phyloP scores from a whole-genome alignment of 2,329 filamentous ascomycete genomes.

The Colletotrichum sublineola region DNA sequence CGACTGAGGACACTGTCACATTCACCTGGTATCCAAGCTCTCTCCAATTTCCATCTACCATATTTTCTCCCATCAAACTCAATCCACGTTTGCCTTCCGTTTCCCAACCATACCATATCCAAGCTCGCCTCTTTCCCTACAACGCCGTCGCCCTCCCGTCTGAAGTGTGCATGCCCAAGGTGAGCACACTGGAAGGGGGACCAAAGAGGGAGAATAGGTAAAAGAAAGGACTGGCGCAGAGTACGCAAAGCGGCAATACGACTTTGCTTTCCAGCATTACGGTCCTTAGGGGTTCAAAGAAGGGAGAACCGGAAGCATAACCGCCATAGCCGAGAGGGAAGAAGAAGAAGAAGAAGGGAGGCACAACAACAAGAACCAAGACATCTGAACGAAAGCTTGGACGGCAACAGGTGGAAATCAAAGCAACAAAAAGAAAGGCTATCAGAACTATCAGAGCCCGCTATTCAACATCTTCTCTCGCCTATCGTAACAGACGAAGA shows the following conservation, averaged over 20 bases:
- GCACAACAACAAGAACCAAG: constrained; percentile 9
- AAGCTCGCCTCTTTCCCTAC: constrained; percentile 1
- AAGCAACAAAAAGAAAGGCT: background rate
- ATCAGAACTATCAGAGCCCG: constrained; percentile 2
- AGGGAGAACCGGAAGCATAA: constrained; percentile 17
- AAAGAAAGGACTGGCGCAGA: constrained; percentile 14
- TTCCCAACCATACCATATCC: background rate
- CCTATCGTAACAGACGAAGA: constrained; percentile 12
- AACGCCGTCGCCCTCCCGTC: constrained; percentile 4
- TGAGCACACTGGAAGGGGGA: background rate
- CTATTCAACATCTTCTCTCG: constrained; percentile 1
- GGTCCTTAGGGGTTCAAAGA: background rate
- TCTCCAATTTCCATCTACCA: constrained; percentile 16
- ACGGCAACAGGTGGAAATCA: constrained; percentile 1
- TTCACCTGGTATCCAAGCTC: background rate
- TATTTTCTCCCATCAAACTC: constrained; percentile 7
- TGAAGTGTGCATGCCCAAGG: background rate
- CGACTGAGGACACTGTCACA: constrained; percentile 15
- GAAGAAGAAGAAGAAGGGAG: background rate
- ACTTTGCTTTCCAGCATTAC: constrained; percentile 1
- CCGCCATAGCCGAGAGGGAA: background rate
- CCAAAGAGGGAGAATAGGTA: background rate
- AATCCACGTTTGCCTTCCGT: background rate
- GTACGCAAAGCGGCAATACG: constrained; percentile 6
- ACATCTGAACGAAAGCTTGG: background rate